Conservation (phyloP, 805 yeast species). For the Hanseniaspora opuntiae region DNA sequence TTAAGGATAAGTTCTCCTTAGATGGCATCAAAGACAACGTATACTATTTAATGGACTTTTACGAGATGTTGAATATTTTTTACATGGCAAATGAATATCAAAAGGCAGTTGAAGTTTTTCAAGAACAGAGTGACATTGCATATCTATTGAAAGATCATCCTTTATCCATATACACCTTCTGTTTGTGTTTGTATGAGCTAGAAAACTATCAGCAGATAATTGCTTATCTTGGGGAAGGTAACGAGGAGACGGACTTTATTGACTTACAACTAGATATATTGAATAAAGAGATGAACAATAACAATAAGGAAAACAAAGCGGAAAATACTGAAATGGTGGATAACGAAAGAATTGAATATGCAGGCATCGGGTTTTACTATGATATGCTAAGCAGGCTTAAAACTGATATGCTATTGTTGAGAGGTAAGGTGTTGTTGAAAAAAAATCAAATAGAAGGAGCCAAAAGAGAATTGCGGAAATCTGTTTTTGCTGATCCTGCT, state of each 20-base stretch:
- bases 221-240: constrained; percentile 60
- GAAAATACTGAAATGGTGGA: constrained; percentile 6
- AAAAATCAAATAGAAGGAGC: constrained; percentile 78
- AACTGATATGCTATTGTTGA: constrained; percentile 64
- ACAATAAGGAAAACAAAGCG: constrained; percentile 13
- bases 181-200: constrained; percentile 45
- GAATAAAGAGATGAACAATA: constrained; percentile 49
- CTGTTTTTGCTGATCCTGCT: constrained; percentile 73
- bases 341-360: background rate
- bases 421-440: constrained; percentile 72
- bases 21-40: background rate
- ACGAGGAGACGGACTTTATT: constrained; percentile 4
- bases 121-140: constrained; percentile 37
- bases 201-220: constrained; percentile 80
- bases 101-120: constrained; percentile 61
- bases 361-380: background rate
- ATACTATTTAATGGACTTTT: constrained; percentile 1
- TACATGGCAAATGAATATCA: constrained; percentile 21
- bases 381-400: constrained; percentile 24
- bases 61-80: background rate
- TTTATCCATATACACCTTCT: constrained; percentile 36
- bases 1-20: constrained; percentile 69
- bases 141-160: constrained; percentile 70
- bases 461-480: constrained; percentile 74
- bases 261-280: background rate